Conservation (phyloP, 768 basidiomycete genomes). For the Lentinula raphanica region DNA sequence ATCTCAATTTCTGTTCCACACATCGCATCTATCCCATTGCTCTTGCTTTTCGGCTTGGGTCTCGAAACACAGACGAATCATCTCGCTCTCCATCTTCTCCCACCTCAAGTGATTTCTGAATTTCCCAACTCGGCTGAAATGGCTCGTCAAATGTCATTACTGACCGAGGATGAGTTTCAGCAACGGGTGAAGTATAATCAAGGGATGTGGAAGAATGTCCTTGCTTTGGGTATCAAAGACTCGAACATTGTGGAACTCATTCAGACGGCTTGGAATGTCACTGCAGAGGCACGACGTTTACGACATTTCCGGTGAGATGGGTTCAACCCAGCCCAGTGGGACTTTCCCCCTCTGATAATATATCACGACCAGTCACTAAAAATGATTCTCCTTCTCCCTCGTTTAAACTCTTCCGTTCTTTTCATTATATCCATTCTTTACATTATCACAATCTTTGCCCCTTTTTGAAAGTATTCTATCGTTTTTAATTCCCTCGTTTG, state of each 20-base stretch:
- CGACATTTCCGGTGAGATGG: slow-evolving; percentile 11
- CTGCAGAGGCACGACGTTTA: slow-evolving; percentile 54
- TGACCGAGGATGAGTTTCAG: slow-evolving; percentile 35
- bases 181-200: slow-evolving; percentile 38
- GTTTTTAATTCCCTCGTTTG: neutral
- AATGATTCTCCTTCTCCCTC: neutral
- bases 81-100: slow-evolving; percentile 51
- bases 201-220: slow-evolving; percentile 64
- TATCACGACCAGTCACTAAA: neutral
- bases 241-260: slow-evolving; percentile 40
- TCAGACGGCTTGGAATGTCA: slow-evolving; percentile 67
- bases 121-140: slow-evolving; percentile 59
- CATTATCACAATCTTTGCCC: neutral
- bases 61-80: slow-evolving; percentile 43
- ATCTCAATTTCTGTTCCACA: slow-evolving; percentile 48
- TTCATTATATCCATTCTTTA: neutral
- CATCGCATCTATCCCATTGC: slow-evolving; percentile 45
- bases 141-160: slow-evolving; percentile 43
- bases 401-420: neutral
- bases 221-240: slow-evolving; percentile 48
- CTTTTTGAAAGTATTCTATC: neutral
- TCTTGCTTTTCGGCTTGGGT: slow-evolving; percentile 54
- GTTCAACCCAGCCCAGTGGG: neutral
- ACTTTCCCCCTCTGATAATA: neutral
- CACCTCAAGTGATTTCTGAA: slow-evolving; percentile 38